Evolutionary conservation across 805 yeast genomes (phyloP).

Genomic region (Starmerella vaccinii): DNA sequence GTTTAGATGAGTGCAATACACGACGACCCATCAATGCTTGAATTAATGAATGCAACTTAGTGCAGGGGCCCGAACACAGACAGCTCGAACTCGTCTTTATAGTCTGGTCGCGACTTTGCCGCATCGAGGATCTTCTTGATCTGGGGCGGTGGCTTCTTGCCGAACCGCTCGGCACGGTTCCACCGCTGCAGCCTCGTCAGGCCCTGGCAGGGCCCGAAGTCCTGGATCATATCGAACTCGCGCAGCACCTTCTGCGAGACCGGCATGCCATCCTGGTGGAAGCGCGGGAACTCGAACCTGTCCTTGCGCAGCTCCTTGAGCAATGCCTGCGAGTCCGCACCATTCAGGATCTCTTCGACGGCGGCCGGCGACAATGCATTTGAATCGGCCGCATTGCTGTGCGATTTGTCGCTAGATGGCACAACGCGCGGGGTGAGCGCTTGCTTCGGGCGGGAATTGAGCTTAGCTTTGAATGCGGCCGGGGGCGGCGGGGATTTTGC

Average conservation of each 20-base stretch:
- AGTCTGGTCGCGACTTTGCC: slow-evolving; percentile 3
- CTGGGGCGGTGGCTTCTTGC: slow-evolving; percentile 32
- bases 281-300: slow-evolving; percentile 8
- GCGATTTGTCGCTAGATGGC: too few relatives aligned
- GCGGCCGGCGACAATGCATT: not conserved
- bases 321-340: slow-evolving; percentile 8
- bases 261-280: slow-evolving; percentile 29
- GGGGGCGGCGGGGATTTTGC: not conserved
- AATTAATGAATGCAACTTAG: too few relatives aligned
- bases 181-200: slow-evolving; percentile 33
- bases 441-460: too few relatives aligned
- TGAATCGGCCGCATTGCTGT: not conserved
- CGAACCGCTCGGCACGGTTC: slow-evolving; percentile 32
- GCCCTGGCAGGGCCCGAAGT: slow-evolving; percentile 36
- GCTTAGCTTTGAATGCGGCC: not conserved
- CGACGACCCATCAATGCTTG: too few relatives aligned
- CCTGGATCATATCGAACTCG: slow-evolving; percentile 30
- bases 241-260: slow-evolving; percentile 29
- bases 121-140: slow-evolving; percentile 29
- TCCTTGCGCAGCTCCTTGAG: slow-evolving; percentile 10
- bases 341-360: slow-evolving; percentile 10
- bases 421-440: not conserved
- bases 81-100: slow-evolving; percentile 14
- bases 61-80: slow-evolving; percentile 16
- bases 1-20: not conserved